phyloP scores from a whole-genome alignment of 805 yeast genomes.

The Wickerhamomyces mucosus region DNA sequence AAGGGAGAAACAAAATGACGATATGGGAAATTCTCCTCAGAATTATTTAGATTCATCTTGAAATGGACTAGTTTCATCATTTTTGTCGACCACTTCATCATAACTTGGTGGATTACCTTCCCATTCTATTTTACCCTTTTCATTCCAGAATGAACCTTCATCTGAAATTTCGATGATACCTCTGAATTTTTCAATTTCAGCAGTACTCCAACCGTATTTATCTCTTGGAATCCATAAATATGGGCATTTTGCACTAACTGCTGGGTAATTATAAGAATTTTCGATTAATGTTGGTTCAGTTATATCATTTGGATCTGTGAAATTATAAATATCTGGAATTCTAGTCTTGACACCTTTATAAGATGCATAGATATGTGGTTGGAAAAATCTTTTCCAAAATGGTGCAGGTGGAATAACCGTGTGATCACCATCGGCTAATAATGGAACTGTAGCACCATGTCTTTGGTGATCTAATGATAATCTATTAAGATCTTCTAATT shows the following conservation, averaged over 20 bases:
- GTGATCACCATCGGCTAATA: constrained; percentile 56
- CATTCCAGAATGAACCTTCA: constrained; percentile 51
- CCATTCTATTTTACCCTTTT: constrained; percentile 38
- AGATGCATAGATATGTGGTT: constrained; percentile 45
- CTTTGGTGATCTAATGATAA: constrained; percentile 12
- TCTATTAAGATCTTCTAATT: constrained; percentile 17
- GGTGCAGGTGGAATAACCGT: constrained; percentile 26
- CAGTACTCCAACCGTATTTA: constrained; percentile 68
- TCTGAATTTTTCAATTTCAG: constrained; percentile 45
- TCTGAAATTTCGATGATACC: constrained; percentile 56
- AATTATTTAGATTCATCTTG: too few species aligned
- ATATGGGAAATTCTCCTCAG: too few species aligned
- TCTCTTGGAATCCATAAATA: constrained; percentile 90
- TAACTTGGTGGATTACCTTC: constrained; percentile 40
- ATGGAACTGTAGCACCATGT: constrained; percentile 35
- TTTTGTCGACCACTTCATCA: constrained; percentile 8
- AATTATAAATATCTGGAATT: constrained; percentile 52
- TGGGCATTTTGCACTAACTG: constrained; percentile 58
- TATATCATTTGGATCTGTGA: constrained; percentile 34
- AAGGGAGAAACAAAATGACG: too few species aligned
- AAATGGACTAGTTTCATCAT: constrained; percentile 23
- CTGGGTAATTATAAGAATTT: constrained; percentile 73
- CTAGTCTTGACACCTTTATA: constrained; percentile 37
- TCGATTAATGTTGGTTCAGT: constrained; percentile 28
- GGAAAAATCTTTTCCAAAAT: constrained; percentile 38